These are phyloP conservation scores for Aspergillus baeticus DNA, from an alignment of 495 filamentous ascomycete species.

Conservation along the genomic window DNA sequence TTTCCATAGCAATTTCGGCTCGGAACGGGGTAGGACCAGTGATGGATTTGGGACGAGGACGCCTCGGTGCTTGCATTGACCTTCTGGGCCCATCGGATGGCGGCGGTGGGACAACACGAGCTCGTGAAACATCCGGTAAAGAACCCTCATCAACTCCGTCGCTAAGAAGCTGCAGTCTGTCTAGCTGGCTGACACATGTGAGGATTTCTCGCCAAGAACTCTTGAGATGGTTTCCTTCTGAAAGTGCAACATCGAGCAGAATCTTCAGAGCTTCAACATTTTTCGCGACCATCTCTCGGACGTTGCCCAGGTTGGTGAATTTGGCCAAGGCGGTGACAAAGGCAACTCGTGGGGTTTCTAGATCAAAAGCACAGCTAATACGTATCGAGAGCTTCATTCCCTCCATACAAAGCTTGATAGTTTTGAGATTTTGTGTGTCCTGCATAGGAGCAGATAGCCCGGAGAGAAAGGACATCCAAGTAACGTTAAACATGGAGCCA, in stretches of 20 bases:
- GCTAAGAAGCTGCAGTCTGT: constrained; percentile 92
- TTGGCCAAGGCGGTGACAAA: constrained; percentile 94
- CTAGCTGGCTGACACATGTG: constrained; percentile 93
- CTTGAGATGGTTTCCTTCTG: constrained; percentile 85
- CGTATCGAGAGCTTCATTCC: constrained; percentile 90
- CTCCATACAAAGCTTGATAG: constrained; percentile 88
- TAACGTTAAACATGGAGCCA: constrained; percentile 98
- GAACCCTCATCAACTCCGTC: constrained; percentile 90
- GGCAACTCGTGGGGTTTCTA: constrained; percentile 85
- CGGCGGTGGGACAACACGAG: constrained; percentile 63
- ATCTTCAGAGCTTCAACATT: constrained; percentile 92
- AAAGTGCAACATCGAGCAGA: constrained; percentile 85
- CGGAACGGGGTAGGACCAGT: constrained; percentile 69
- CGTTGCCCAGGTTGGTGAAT: constrained; percentile 91
- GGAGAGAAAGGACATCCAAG: constrained; percentile 98
- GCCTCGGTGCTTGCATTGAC: constrained; percentile 62
- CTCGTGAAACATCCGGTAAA: constrained; percentile 88
- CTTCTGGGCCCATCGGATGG: constrained; percentile 53
- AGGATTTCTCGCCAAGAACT: constrained; percentile 93
- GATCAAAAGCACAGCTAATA: constrained; percentile 89
- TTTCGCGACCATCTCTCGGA: constrained; percentile 92
- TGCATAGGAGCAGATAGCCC: constrained; percentile 89
- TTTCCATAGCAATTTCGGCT: constrained; percentile 85
- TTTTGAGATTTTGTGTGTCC: constrained; percentile 85
- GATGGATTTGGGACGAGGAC: constrained; percentile 63